Evolutionary conservation across 2,329 filamentous ascomycete species (phyloP).

Genomic region (Pseudocercospora fuligena): DNA sequence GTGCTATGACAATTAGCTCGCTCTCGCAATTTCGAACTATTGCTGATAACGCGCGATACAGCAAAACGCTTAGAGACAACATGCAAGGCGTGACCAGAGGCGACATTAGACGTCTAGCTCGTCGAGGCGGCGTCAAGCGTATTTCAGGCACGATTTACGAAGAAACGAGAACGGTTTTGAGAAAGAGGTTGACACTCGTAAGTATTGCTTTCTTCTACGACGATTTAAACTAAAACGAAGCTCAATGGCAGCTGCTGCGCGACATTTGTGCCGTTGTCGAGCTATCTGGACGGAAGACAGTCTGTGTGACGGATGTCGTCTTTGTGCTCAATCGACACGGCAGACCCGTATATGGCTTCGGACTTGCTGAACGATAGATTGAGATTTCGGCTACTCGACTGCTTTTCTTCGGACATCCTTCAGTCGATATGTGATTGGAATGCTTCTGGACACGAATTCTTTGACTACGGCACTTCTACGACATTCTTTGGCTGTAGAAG

Average conservation of each 20-base stretch:
- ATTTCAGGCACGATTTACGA: conserved; percentile 70
- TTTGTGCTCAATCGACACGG: conserved; percentile 47
- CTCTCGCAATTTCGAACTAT: not conserved
- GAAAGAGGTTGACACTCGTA: conserved; percentile 60
- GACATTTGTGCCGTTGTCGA: conserved; percentile 35
- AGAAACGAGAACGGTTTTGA: conserved; percentile 61
- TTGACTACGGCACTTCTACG: not conserved
- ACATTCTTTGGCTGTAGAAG: too few species aligned
- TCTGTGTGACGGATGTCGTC: conserved; percentile 66
- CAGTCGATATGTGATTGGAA: not conserved
- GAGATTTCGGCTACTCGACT: not conserved
- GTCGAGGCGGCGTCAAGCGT: conserved; percentile 76
- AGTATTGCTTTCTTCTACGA: conserved; percentile 49
- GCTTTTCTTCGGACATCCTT: not conserved
- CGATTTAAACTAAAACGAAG: not conserved
- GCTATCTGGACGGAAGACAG: conserved; percentile 56
- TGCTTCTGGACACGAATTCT: not conserved
- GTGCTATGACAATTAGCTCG: not conserved
- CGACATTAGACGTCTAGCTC: conserved; percentile 67
- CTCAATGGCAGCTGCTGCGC: conserved; percentile 29
- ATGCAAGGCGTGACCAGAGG: conserved; percentile 95
- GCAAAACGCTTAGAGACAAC: conserved; percentile 98
- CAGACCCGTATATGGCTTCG: conserved; percentile 27
- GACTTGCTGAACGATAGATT: conserved; percentile 6
- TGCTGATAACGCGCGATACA: conserved; percentile 58